phyloP scores from a whole-genome alignment of 768 basidiomycete genomes.

The Suillus subaureus region DNA sequence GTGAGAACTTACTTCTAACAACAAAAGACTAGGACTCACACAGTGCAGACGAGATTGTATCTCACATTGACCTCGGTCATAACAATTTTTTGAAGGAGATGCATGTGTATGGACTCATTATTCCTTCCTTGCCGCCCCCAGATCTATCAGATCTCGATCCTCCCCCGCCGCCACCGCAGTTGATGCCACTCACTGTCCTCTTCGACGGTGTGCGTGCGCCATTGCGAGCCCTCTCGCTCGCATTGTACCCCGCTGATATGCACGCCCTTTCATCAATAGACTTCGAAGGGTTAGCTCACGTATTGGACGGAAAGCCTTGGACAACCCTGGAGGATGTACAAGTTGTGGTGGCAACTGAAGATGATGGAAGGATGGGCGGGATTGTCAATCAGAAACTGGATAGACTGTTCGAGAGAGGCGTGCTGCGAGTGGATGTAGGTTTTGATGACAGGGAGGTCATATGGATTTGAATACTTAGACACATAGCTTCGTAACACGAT shows the following conservation, averaged over 20 bases:
- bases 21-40: conserved; percentile 13
- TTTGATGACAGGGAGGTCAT: conserved; percentile 35
- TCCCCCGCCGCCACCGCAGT: conserved; percentile 13
- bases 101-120: conserved; percentile 35
- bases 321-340: conserved; percentile 27
- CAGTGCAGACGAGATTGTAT: conserved; percentile 25
- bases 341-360: conserved; percentile 34
- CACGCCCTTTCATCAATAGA: conserved; percentile 30
- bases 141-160: conserved; percentile 24
- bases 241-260: conserved; percentile 33
- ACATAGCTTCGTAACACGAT: neutral
- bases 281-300: conserved; percentile 28
- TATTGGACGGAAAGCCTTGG: conserved; percentile 28
- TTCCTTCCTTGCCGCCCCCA: conserved; percentile 30
- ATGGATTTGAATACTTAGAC: neutral
- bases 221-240: conserved; percentile 33
- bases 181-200: conserved; percentile 28
- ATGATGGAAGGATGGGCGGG: conserved; percentile 25
- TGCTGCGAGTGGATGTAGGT: conserved; percentile 31
- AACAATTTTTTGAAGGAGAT: conserved; percentile 30
- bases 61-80: conserved; percentile 27
- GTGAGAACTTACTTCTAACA: conserved; percentile 19
- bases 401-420: conserved; percentile 26
- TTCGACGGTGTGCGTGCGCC: conserved; percentile 29
- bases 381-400: conserved; percentile 26